Evolutionary conservation across 257 asterid genomes (phyloP).

Genomic region (Asclepias syriaca): DNA sequence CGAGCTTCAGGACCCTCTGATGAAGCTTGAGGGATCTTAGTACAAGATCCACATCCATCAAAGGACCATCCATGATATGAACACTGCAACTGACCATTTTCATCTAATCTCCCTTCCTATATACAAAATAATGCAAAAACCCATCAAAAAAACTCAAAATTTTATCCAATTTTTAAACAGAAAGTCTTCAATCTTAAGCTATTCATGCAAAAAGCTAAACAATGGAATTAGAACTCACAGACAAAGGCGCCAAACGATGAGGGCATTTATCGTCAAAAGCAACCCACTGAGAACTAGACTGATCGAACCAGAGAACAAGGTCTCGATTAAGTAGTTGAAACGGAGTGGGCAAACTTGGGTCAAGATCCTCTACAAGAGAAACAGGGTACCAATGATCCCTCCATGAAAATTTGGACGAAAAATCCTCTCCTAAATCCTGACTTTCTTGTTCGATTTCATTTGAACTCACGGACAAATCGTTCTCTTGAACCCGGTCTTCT

Average conservation of each 20-base stretch:
- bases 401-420: slow-evolving; percentile 72
- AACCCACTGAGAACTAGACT: slow-evolving; percentile 69
- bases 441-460: slow-evolving; percentile 23
- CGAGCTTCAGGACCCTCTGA: slow-evolving; percentile 86
- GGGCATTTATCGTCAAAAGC: slow-evolving; percentile 97
- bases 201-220: neutral
- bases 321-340: slow-evolving; percentile 93
- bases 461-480: slow-evolving; percentile 15
- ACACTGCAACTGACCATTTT: slow-evolving; percentile 96
- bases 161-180: neutral
- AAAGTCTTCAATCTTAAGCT: neutral
- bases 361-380: slow-evolving; percentile 86
- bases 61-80: slow-evolving; percentile 99
- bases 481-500: slow-evolving; percentile 15
- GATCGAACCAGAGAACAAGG: slow-evolving; percentile 90
- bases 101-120: slow-evolving; percentile 96
- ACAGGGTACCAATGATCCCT: slow-evolving; percentile 98
- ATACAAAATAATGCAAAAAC: slow-evolving; percentile 15
- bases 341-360: slow-evolving; percentile 73
- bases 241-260: slow-evolving; percentile 95
- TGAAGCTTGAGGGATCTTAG: slow-evolving; percentile 89
- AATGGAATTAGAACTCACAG: slow-evolving; percentile 33
- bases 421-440: slow-evolving; percentile 40
- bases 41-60: slow-evolving; percentile 89
- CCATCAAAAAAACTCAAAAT: slow-evolving; percentile 3